phyloP scores from a whole-genome alignment of 495 filamentous ascomycete genomes.

The Penicillium cosmopolitanum region DNA sequence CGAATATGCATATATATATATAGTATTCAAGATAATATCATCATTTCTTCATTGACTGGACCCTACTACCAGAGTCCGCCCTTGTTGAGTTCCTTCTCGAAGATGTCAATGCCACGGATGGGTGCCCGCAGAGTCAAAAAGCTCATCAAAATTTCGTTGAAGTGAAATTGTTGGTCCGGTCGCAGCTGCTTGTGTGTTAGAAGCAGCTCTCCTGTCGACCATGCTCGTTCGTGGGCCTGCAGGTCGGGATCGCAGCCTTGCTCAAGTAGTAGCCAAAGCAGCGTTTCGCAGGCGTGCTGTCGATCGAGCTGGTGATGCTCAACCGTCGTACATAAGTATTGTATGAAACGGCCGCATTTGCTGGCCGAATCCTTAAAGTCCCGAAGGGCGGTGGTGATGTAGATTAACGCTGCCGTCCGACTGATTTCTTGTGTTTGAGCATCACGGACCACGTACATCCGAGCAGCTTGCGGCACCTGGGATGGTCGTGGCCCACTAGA shows the following conservation, averaged over 20 bases:
- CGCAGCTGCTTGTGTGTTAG: constrained; percentile 42
- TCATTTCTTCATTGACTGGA: neutral
- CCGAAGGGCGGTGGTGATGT: constrained; percentile 45
- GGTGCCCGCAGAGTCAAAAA: constrained; percentile 39
- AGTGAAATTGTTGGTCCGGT: constrained; percentile 46
- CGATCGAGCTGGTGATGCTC: constrained; percentile 41
- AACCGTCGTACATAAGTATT: constrained; percentile 29
- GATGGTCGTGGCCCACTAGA: constrained; percentile 51
- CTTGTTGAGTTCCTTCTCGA: constrained; percentile 35
- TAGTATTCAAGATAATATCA: neutral
- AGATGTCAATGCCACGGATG: constrained; percentile 38
- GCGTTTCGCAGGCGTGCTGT: constrained; percentile 46
- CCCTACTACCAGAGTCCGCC: neutral
- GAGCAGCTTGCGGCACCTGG: constrained; percentile 42
- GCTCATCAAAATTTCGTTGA: constrained; percentile 48
- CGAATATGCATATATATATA: neutral
- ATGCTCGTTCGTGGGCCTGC: constrained; percentile 42
- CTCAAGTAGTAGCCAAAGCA: constrained; percentile 48
- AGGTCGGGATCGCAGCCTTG: constrained; percentile 43
- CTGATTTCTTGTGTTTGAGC: constrained; percentile 42
- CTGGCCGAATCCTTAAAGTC: constrained; percentile 38
- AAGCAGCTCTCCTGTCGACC: constrained; percentile 45
- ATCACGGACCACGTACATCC: constrained; percentile 44
- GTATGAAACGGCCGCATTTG: constrained; percentile 42
- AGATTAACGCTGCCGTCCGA: constrained; percentile 46